phyloP scores from a whole-genome alignment of 2,329 filamentous ascomycete genomes.

The Alternaria burnsii region DNA sequence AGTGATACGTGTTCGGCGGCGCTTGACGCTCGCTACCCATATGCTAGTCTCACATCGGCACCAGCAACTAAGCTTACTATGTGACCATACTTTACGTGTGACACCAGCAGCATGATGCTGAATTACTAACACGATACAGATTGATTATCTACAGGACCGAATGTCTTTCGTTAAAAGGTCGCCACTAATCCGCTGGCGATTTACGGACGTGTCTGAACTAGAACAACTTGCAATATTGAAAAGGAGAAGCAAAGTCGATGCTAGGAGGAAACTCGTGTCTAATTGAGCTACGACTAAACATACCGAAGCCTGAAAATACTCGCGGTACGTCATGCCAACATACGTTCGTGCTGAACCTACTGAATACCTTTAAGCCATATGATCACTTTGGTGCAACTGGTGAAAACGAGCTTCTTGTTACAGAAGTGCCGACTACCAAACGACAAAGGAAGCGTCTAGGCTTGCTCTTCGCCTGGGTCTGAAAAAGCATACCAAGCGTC shows the following conservation, averaged over 20 bases:
- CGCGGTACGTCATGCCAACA: not conserved
- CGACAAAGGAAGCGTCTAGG: not conserved
- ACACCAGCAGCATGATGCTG: not conserved
- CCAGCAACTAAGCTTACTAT: not conserved
- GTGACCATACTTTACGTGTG: not conserved
- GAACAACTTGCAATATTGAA: not conserved
- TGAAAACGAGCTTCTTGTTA: not conserved
- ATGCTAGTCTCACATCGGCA: not conserved
- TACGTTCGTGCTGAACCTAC: not conserved
- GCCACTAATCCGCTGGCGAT: not conserved
- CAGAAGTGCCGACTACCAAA: not conserved
- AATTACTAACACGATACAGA: not conserved
- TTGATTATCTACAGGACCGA: not conserved
- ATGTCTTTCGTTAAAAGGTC: not conserved
- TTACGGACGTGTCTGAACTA: not conserved
- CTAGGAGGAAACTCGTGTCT: not conserved
- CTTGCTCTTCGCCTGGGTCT: not conserved
- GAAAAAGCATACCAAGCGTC: not conserved
- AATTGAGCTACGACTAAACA: not conserved
- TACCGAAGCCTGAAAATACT: not conserved
- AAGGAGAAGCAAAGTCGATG: not conserved
- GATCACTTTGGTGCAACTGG: not conserved
- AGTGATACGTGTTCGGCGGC: not conserved
- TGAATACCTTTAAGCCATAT: not conserved
- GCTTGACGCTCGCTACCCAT: not conserved